Evolutionary conservation across 2,329 filamentous ascomycete species (phyloP).

Genomic region (Alternaria gansuensis): DNA sequence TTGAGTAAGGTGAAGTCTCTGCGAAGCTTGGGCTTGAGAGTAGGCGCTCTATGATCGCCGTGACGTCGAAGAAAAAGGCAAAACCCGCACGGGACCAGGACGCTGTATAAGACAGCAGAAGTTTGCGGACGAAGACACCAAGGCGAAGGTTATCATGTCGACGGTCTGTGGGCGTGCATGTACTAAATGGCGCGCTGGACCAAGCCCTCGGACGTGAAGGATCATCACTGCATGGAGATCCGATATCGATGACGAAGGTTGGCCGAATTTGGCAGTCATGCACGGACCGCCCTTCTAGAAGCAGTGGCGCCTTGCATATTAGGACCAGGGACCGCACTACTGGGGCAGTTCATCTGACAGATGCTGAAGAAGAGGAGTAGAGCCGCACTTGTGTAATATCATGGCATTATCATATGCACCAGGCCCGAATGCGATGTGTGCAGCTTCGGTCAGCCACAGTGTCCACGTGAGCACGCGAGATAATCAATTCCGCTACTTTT

Average conservation of each 20-base stretch:
- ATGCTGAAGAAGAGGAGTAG: neutral
- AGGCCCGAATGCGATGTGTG: constrained; percentile 8
- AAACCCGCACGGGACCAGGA: neutral
- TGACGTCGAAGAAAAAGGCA: constrained; percentile 14
- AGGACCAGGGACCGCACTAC: neutral
- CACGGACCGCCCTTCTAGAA: constrained; percentile 5
- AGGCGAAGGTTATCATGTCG: neutral
- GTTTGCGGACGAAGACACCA: neutral
- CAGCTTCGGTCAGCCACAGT: constrained; percentile 18
- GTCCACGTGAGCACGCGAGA: constrained; percentile 22
- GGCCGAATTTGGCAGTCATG: constrained; percentile 7
- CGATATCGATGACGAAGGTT: constrained; percentile 10
- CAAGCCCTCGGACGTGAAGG: neutral
- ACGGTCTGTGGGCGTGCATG: neutral
- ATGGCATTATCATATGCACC: constrained; percentile 1
- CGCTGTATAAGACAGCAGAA: neutral
- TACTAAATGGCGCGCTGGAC: constrained; percentile 5
- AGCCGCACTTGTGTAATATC: neutral
- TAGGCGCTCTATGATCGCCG: neutral
- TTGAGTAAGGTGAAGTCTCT: constrained; percentile 16
- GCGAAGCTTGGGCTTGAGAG: constrained; percentile 10
- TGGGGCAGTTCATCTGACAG: neutral
- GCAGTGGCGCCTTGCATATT: constrained; percentile 7
- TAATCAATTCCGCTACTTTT: constrained; percentile 25
- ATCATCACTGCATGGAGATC: constrained; percentile 12